Percentiles rank a stretch among this genome's conserved stretches.
Evolutionary conservation across 192 early-diverging fungal genomes (phyloP).

Genomic region (Entomortierella chlamydospora): DNA sequence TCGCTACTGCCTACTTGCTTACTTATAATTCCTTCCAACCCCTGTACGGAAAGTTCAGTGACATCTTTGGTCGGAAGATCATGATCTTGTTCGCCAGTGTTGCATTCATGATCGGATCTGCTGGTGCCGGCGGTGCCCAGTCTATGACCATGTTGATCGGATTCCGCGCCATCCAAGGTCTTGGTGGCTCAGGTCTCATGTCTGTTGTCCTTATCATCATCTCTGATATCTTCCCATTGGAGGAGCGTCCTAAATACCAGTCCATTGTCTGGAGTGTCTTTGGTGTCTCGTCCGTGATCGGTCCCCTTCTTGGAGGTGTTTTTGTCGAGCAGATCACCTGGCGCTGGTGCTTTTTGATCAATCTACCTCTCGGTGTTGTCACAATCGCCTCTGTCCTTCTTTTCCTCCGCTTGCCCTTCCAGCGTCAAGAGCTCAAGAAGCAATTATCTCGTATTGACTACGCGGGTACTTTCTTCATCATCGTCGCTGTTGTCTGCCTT

Average conservation of each 20-base stretch:
- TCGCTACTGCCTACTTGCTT: slow-evolving; percentile 78
- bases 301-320: slow-evolving; percentile 87
- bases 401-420: slow-evolving; percentile 69
- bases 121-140: slow-evolving; percentile 84
- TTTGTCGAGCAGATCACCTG: slow-evolving; percentile 78
- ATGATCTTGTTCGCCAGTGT: slow-evolving; percentile 80
- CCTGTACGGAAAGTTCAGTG: slow-evolving; percentile 75
- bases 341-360: slow-evolving; percentile 88
- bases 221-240: slow-evolving; percentile 85
- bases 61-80: slow-evolving; percentile 91
- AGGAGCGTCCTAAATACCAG: slow-evolving; percentile 90
- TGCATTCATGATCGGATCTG: slow-evolving; percentile 84
- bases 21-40: slow-evolving; percentile 57
- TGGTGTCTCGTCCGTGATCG: slow-evolving; percentile 81
- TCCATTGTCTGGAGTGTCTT: slow-evolving; percentile 84
- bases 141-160: slow-evolving; percentile 74
- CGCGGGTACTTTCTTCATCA: slow-evolving; percentile 63
- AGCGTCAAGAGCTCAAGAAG: slow-evolving; percentile 59
- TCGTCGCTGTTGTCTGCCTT: slow-evolving; percentile 66
- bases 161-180: slow-evolving; percentile 82
- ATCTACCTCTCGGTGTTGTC: slow-evolving; percentile 82
- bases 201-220: slow-evolving; percentile 84
- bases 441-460: slow-evolving; percentile 81
- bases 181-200: slow-evolving; percentile 86
- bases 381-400: slow-evolving; percentile 67